Base-by-base conservation (phyloP, 768 basidiomycete genomes). In the Dendrothele bispora region DNA sequence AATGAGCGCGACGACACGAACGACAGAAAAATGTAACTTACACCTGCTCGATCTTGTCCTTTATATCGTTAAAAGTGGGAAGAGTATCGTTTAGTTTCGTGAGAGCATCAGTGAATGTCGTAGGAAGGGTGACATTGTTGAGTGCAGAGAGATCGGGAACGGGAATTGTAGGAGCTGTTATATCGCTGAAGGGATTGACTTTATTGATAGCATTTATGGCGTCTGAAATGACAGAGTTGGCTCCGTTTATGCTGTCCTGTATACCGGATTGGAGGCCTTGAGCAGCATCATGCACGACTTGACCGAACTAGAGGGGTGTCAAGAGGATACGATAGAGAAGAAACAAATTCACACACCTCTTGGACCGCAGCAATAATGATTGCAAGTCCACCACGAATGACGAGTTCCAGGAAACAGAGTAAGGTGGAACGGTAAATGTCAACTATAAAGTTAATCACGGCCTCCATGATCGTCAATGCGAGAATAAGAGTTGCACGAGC, bases 391-490 rank as follows among this genome's bases (percentile, higher is more conserved):
- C 93, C 93, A 24, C 84, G 77, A 8, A 99, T 82, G 20, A 90
- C 83, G 36, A 98, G 77, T 65, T 98, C 93, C 54, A 97, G 70
- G 56, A 97, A 93, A 65, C 95, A 99, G 43, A 99, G 77, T 59
- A 95, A 85, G 3, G 95, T 89, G 3, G 93, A 95, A 32, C 94
- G 86, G 62, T 97, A 98, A 38, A 86, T 81, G 67, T 92, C 88
- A 54, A 98, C 80, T 54, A 97, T 79, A 66, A 98, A 98, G 58
- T 90, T 92, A 67, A 94, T 85, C 58, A 95, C 79, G 1, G 76
- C 83, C 61, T 97, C 91, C 81, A 95, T 86, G 29, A 84, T 72
- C 0, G 89, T 95, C 47, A 98, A 70, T 2, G 90, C 69, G 32
- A 91, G 69, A 28, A 87, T 70, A 43, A 97, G 76, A 5, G 86